Evolutionary conservation across 176 grass and related monocot genomes (phyloP).

Genomic region (Dendrocalamus sinicus): DNA sequence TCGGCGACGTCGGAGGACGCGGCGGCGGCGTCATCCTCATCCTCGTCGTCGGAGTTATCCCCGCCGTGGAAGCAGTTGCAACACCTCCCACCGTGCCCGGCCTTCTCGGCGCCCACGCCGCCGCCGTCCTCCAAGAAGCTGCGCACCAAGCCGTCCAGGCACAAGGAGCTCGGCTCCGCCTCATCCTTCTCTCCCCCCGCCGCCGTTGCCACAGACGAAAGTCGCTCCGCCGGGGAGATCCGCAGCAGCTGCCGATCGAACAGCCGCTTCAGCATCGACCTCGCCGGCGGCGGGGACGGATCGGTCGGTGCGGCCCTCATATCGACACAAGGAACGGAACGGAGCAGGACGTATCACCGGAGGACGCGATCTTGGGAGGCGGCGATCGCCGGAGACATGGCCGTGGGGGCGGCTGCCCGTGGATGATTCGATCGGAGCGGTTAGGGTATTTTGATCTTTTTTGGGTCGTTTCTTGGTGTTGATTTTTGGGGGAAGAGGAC

Average conservation of each 20-base stretch:
- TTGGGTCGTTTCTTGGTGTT: not conserved
- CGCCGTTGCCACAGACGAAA: not conserved
- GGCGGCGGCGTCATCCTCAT: conserved; percentile 33
- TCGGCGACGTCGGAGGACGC: conserved; percentile 57
- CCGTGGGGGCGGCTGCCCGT: not conserved
- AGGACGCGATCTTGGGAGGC: conserved; percentile 4
- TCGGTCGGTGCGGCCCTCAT: conserved; percentile 66
- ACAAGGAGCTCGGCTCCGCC: conserved; percentile 66
- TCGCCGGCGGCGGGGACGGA: conserved; percentile 40
- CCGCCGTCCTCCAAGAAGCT: conserved; percentile 76
- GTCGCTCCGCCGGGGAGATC: conserved; percentile 64
- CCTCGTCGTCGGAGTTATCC: conserved; percentile 48
- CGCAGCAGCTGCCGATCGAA: conserved; percentile 81
- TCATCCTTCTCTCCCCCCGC: conserved; percentile 43
- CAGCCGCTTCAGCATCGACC: conserved; percentile 79
- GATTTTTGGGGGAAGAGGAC: conserved; percentile 11
- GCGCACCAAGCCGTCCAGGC: conserved; percentile 81
- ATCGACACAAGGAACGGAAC: not conserved
- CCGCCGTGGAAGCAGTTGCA: conserved; percentile 75
- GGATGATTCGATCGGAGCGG: conserved; percentile 48
- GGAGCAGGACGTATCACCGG: not conserved
- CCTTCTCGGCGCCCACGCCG: conserved; percentile 37
- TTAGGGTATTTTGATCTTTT: conserved; percentile 31
- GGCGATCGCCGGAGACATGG: conserved; percentile 36
- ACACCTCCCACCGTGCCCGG: conserved; percentile 41